These are phyloP conservation scores for Alternaria longipes DNA, from an alignment of 2,329 filamentous ascomycete genomes.

Conservation along the genomic window DNA sequence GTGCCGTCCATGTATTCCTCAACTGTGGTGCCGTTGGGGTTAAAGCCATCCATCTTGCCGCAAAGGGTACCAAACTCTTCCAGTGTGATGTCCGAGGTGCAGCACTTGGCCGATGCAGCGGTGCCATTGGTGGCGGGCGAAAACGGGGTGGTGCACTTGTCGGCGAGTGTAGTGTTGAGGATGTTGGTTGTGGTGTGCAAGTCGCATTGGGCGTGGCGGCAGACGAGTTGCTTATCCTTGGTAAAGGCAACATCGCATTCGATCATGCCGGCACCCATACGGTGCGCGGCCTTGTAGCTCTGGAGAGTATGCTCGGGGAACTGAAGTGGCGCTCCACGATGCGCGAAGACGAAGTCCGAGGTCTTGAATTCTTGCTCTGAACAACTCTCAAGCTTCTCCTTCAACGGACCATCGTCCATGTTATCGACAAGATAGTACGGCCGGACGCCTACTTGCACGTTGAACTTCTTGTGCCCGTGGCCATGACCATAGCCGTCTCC, in stretches of 20 bases:
- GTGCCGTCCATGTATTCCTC: constrained; percentile 68
- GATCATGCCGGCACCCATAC: constrained; percentile 49
- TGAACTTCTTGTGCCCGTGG: constrained; percentile 33
- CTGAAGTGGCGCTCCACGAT: constrained; percentile 49
- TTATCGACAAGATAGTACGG: constrained; percentile 51
- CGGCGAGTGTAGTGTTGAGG: constrained; percentile 47
- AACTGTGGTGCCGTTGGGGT: constrained; percentile 68
- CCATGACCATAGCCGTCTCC: constrained; percentile 18
- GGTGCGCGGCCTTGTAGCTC: constrained; percentile 43
- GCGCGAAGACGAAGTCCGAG: constrained; percentile 47
- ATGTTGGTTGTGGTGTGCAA: constrained; percentile 52
- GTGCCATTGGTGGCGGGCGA: constrained; percentile 43
- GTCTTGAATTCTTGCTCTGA: constrained; percentile 49
- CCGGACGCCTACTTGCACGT: constrained; percentile 48
- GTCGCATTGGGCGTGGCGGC: constrained; percentile 51
- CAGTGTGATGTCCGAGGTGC: constrained; percentile 75
- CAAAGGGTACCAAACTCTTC: constrained; percentile 74
- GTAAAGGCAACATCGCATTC: constrained; percentile 53
- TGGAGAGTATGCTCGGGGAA: constrained; percentile 50
- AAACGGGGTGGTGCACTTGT: constrained; percentile 51
- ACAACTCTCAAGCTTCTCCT: constrained; percentile 49
- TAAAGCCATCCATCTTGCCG: constrained; percentile 70
- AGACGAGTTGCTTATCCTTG: constrained; percentile 50
- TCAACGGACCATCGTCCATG: constrained; percentile 51
- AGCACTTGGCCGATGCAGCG: constrained; percentile 70